Evolutionary conservation across 371 early-diverging fungal species (phyloP).

Genomic region (Racocetra persica): DNA sequence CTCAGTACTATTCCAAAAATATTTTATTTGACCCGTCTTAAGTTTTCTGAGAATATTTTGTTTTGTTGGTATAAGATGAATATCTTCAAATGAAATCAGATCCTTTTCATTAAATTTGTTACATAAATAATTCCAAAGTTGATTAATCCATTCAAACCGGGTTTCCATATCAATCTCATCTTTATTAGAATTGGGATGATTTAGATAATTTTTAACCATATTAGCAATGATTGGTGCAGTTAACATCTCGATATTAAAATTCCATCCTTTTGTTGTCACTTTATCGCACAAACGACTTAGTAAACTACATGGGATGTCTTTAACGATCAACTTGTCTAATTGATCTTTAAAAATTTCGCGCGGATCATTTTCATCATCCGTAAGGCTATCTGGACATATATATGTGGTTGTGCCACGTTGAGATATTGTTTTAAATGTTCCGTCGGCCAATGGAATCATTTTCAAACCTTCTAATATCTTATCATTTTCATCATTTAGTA

Average conservation of each 20-base stretch:
- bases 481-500: neutral
- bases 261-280: neutral
- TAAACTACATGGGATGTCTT: neutral
- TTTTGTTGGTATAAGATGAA: conserved; percentile 25
- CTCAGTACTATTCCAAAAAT: neutral
- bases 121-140: conserved; percentile 5
- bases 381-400: neutral
- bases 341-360: neutral
- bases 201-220: neutral
- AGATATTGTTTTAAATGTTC: conserved; percentile 1
- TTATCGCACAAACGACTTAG: neutral
- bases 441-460: conserved; percentile 15
- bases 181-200: neutral
- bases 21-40: neutral
- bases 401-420: neutral
- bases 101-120: neutral
- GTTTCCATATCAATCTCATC: neutral
- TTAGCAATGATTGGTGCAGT: neutral
- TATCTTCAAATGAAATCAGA: neutral
- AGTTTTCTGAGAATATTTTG: neutral
- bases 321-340: conserved; percentile 8
- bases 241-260: neutral
- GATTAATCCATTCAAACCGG: conserved; percentile 10
- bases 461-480: neutral
- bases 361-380: neutral